These are phyloP conservation scores for Mychonastes homosphaera DNA, from an alignment of 139 green algal species.

Conservation along the genomic window DNA sequence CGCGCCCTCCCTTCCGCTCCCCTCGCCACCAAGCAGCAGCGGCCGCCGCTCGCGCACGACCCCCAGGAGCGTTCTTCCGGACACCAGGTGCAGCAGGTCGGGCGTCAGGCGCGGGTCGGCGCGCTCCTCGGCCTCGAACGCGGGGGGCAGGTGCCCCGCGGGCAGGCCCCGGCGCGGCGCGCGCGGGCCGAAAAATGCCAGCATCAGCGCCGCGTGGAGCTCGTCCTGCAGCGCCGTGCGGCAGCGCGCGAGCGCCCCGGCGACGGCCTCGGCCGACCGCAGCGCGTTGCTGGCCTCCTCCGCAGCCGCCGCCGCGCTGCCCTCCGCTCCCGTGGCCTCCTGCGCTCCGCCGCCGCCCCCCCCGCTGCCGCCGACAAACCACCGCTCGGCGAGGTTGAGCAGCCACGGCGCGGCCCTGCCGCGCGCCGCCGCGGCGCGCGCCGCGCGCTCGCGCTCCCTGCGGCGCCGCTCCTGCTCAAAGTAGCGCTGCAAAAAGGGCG, in stretches of 20 bases:
- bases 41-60: constrained; percentile 4
- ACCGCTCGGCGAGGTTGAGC: too few species aligned
- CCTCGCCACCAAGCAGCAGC: constrained; percentile 2
- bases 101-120: neutral
- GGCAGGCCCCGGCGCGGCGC: neutral
- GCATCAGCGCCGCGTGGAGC: constrained; percentile 27
- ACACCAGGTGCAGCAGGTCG: constrained; percentile 29
- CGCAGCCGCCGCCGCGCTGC: neutral
- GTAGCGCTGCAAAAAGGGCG: too few species aligned
- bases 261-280: neutral
- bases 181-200: constrained; percentile 25
- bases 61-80: constrained; percentile 25
- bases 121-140: constrained; percentile 28
- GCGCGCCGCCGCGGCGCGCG: neutral
- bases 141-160: constrained; percentile 23
- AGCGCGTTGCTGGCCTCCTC: neutral
- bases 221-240: constrained; percentile 16
- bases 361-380: too few species aligned
- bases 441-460: neutral
- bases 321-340: too few species aligned
- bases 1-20: neutral
- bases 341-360: too few species aligned
- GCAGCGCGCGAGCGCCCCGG: constrained; percentile 8
- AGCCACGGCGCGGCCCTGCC: neutral
- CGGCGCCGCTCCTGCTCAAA: too few species aligned